A percentile compares a stretch with the other conserved stretches of the same genome.
phyloP scores from a whole-genome alignment of 192 early-diverging fungal genomes.

The Backusella tuberculispora region DNA sequence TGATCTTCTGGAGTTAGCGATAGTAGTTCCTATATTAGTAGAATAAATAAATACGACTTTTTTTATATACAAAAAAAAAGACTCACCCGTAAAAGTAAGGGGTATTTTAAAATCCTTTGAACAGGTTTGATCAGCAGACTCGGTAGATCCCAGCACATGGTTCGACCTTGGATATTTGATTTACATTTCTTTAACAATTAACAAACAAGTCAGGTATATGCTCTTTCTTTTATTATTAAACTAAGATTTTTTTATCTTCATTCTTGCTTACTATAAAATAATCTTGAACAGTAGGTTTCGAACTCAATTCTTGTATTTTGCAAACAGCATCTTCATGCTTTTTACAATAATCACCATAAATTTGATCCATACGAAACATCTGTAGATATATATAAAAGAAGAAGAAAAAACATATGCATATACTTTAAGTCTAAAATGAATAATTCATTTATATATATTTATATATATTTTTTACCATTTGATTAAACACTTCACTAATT shows the following conservation, averaged over 20 bases:
- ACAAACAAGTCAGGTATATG: slow-evolving; percentile 10
- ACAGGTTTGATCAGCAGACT: slow-evolving; percentile 95
- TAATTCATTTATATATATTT: background rate
- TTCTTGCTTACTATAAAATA: slow-evolving; percentile 47
- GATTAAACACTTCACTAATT: slow-evolving; percentile 57
- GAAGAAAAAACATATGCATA: background rate
- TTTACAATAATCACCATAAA: slow-evolving; percentile 79
- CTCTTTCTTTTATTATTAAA: background rate
- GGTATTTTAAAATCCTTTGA: slow-evolving; percentile 94
- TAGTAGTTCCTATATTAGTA: slow-evolving; percentile 24
- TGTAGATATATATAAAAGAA: background rate
- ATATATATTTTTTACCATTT: slow-evolving; percentile 52
- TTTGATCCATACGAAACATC: slow-evolving; percentile 48
- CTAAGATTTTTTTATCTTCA: background rate
- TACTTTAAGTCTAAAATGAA: slow-evolving; percentile 10
- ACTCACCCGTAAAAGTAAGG: slow-evolving; percentile 76
- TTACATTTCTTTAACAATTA: slow-evolving; percentile 58
- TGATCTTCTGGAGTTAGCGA: slow-evolving; percentile 54
- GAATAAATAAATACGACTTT: background rate
- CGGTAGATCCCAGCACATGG: slow-evolving; percentile 90
- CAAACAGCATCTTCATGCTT: slow-evolving; percentile 70
- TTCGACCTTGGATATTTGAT: slow-evolving; percentile 65
- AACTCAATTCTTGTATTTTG: slow-evolving; percentile 66
- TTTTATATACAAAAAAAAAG: background rate
- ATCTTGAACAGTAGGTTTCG: slow-evolving; percentile 44